These are phyloP conservation scores for Mycena alexandri DNA, from an alignment of 768 basidiomycete genomes.

Conservation along the genomic window DNA sequence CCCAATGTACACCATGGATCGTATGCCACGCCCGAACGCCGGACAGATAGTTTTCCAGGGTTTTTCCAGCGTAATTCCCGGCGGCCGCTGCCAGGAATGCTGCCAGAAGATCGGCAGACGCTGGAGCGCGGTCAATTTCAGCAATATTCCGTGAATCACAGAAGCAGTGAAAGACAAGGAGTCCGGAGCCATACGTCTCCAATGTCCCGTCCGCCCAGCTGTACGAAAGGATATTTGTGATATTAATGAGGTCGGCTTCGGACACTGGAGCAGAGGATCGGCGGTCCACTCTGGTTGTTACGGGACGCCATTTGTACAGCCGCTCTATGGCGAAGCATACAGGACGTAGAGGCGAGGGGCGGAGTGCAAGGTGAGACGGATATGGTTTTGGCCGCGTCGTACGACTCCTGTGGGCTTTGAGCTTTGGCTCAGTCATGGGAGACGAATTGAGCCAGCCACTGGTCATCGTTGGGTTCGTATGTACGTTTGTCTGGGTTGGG, in stretches of 20 bases:
- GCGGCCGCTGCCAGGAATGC: neutral
- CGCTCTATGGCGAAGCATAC: conserved; percentile 13
- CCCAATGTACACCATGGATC: neutral
- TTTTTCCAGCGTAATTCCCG: conserved; percentile 9
- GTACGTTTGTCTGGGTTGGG: no score
- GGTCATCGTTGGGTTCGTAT: no score
- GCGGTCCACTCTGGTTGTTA: no score
- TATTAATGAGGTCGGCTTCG: neutral
- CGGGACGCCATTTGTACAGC: conserved; percentile 12
- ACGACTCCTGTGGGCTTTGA: neutral
- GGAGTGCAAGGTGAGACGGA: neutral
- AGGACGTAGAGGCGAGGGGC: conserved; percentile 2
- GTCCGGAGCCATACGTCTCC: conserved; percentile 43
- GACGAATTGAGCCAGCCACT: neutral
- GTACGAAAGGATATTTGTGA: neutral
- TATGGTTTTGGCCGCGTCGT: neutral
- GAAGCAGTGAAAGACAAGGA: conserved; percentile 42
- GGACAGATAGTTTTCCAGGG: neutral
- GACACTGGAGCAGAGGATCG: neutral
- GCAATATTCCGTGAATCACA: conserved; percentile 33
- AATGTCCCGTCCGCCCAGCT: conserved; percentile 33
- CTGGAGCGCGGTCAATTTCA: neutral
- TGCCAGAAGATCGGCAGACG: neutral
- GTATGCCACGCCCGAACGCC: conserved; percentile 18
- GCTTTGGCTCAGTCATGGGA: conserved; percentile 2